Percentiles rank a stretch among this genome's conserved stretches.
Evolutionary conservation across 73 alveolate genomes (phyloP).

Genomic region (Paramecium primaurelia): DNA sequence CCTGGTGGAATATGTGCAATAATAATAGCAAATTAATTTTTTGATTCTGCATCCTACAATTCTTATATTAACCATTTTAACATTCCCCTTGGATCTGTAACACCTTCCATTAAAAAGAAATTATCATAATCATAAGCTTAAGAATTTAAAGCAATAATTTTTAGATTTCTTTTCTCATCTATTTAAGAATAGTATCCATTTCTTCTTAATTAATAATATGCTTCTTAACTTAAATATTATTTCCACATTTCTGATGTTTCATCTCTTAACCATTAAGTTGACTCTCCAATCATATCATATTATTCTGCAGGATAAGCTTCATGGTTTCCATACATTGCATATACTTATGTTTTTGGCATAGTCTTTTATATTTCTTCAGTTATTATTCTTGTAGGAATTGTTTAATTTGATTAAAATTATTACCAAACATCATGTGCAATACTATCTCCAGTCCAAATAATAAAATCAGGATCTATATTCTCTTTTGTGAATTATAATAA

Average conservation of each 20-base stretch:
- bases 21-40: constrained; percentile 72
- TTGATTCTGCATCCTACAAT: constrained; percentile 74
- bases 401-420: constrained; percentile 31
- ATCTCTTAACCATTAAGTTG: constrained; percentile 51
- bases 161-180: constrained; percentile 67
- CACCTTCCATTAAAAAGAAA: constrained; percentile 71
- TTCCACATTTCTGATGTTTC: constrained; percentile 58
- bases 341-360: constrained; percentile 52
- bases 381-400: constrained; percentile 48
- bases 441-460: constrained; percentile 97
- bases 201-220: constrained; percentile 12
- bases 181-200: constrained; percentile 51
- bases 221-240: background rate
- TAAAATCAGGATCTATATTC: constrained; percentile 78
- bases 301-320: constrained; percentile 77
- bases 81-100: constrained; percentile 74
- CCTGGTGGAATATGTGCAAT: constrained; percentile 77
- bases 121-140: constrained; percentile 78
- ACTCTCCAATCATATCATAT: constrained; percentile 47
- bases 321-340: constrained; percentile 77
- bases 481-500: constrained; percentile 58
- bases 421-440: constrained; percentile 91
- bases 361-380: constrained; percentile 47
- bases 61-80: constrained; percentile 76
- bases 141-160: constrained; percentile 80